These are phyloP conservation scores for Calonectria naviculata DNA, from an alignment of 2,329 filamentous ascomycete genomes.

Conservation along the genomic window DNA sequence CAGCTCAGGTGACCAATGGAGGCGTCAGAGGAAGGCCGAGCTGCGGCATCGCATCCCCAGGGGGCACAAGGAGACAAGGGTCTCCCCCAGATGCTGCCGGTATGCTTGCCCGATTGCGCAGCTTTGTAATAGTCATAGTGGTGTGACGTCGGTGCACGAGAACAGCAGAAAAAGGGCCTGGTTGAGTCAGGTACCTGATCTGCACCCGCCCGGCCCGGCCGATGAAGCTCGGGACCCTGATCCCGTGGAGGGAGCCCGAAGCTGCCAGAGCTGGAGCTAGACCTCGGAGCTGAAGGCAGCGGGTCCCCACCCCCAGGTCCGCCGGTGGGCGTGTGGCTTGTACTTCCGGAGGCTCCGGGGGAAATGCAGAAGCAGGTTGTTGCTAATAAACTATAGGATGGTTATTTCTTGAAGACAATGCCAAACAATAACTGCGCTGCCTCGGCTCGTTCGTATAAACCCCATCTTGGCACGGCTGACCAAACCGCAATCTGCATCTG, in stretches of 20 bases:
- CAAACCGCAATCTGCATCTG: neutral
- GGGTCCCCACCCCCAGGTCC: too few relatives aligned
- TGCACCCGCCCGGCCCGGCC: constrained; percentile 1
- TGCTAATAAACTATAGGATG: too few relatives aligned
- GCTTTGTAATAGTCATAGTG: constrained; percentile 28
- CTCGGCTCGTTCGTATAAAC: neutral
- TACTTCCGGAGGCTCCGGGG: constrained; percentile 29
- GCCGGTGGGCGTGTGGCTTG: constrained; percentile 28
- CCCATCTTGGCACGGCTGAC: neutral
- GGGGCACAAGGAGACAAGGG: too few relatives aligned
- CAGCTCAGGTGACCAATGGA: constrained; percentile 23
- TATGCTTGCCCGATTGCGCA: constrained; percentile 18
- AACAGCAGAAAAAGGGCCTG: neutral
- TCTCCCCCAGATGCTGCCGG: neutral
- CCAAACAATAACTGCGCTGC: neutral
- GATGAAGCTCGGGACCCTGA: constrained; percentile 19
- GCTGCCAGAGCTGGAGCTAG: neutral
- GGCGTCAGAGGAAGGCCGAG: neutral
- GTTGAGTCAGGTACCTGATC: neutral
- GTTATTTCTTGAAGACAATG: neutral
- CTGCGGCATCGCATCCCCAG: constrained; percentile 25
- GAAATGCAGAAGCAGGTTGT: constrained; percentile 16
- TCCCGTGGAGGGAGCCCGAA: constrained; percentile 19
- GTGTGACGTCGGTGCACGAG: constrained; percentile 28
- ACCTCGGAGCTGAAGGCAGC: constrained; percentile 32